Conservation (phyloP, 768 basidiomycete genomes). For the Lentinus tigrinus region DNA sequence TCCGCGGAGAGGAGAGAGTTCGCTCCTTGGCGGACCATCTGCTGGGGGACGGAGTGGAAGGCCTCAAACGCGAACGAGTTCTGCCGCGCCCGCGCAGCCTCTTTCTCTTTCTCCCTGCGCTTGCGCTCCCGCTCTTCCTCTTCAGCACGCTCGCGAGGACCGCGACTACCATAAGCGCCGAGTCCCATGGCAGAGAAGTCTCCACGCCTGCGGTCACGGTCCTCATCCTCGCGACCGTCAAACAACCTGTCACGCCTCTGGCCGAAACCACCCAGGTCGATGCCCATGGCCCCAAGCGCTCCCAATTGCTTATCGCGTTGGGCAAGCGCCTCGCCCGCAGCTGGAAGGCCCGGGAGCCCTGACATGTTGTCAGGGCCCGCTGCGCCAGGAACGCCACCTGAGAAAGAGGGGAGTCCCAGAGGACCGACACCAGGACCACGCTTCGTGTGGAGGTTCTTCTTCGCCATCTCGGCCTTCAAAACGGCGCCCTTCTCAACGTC, state of each 20-base stretch:
- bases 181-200: conserved; percentile 34
- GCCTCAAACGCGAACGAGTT: conserved; percentile 66
- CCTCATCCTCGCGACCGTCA: conserved; percentile 47
- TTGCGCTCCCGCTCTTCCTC: conserved; percentile 52
- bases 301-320: conserved; percentile 22
- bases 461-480: conserved; percentile 98
- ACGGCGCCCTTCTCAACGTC: conserved; percentile 92
- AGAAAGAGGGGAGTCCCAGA: conserved; percentile 19
- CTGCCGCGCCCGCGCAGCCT: conserved; percentile 42
- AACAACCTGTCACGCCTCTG: conserved; percentile 26
- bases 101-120: conserved; percentile 55
- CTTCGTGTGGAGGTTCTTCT: conserved; percentile 98
- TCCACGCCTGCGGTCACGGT: conserved; percentile 38
- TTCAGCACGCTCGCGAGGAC: conserved; percentile 60
- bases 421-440: conserved; percentile 65
- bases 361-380: conserved; percentile 16
- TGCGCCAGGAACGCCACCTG: conserved; percentile 13
- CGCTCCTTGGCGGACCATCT: conserved; percentile 34
- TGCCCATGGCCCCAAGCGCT: conserved; percentile 25
- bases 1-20: conserved; percentile 32
- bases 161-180: conserved; percentile 38
- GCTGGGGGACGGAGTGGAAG: conserved; percentile 63
- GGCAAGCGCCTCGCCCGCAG: conserved; percentile 18
- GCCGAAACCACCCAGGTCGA: conserved; percentile 38
- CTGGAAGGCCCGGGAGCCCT: conserved; percentile 13